Base-by-base conservation (phyloP, 2,329 filamentous ascomycete genomes). In the Chaetomiaceae sp. region DNA sequence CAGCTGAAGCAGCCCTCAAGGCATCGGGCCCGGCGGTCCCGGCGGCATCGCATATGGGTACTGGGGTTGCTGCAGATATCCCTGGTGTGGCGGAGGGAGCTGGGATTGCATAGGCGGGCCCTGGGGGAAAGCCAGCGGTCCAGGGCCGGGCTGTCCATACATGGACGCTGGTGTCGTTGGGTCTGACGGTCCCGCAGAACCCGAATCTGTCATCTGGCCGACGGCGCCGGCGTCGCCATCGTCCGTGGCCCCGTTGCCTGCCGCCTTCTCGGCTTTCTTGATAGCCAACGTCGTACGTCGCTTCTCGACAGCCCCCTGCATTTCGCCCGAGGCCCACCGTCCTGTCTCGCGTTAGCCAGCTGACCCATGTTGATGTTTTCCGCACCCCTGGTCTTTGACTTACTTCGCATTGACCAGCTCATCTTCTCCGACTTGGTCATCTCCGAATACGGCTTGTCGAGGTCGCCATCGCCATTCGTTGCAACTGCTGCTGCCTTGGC, bases 381-480 rank as follows among this genome's bases (percentile, higher is more conserved):
- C 42, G 20, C 17, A 27, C 9, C 9, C 13, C 21, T 14, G 14
- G 5, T 4, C 10, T 19, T 5, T 4, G n/a, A 65, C 74, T 68
- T 70, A 82, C 79, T 77, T 69, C 81, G 81, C 79, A 83, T 83
- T 3, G 78, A 82, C 16, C 73, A 74, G n/a, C 76, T 80, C 79
- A 83, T 82, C 71, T 83, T 83, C 66, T 83, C 79, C 25, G 77
- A 81, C 68, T 83, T 83, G 42, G 77, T 82, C 78, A 82, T 82
- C 38, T 75, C 71, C 31, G 75, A 74, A 59, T 82, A 82, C 46
- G 81, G 77, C 67, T 82, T 81, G 51, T 75, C 56, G 23, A 55
- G 33, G 14, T 56, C 54, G 5, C 39, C 48, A 16, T 47, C 53
- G n/a, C 35, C 50, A 17, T 46, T 33, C n/a, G n/a, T n/a, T 4